phyloP scores from a whole-genome alignment of 371 early-diverging fungal species.

The Coemansia sp. region DNA sequence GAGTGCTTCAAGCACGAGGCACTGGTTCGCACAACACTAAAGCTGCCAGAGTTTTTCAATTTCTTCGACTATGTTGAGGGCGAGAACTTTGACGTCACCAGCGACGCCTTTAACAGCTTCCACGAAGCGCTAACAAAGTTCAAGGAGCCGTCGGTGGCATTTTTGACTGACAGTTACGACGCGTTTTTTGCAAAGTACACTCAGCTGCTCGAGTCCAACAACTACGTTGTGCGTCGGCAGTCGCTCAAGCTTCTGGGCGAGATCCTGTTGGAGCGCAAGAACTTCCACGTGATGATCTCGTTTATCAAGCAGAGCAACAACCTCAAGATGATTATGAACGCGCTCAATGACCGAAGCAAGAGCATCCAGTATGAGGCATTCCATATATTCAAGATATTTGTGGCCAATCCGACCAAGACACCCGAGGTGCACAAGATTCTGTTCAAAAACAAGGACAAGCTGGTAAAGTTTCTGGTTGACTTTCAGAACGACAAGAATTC shows the following conservation, averaged over 20 bases:
- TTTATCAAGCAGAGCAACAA: conserved; percentile 92
- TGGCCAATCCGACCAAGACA: conserved; percentile 96
- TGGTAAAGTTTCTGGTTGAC: conserved; percentile 79
- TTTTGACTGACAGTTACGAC: conserved; percentile 87
- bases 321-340: conserved; percentile 95
- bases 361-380: conserved; percentile 99
- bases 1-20: conserved; percentile 95
- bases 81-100: conserved; percentile 95
- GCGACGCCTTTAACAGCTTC: conserved; percentile 97
- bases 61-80: conserved; percentile 94
- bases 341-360: conserved; percentile 88
- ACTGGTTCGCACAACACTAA: conserved; percentile 80
- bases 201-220: conserved; percentile 78
- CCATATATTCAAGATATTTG: conserved; percentile 99
- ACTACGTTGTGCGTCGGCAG: conserved; percentile 97
- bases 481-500: conserved; percentile 96
- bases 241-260: conserved; percentile 97
- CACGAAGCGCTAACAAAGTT: conserved; percentile 96
- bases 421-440: conserved; percentile 89
- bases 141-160: conserved; percentile 86
- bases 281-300: conserved; percentile 92
- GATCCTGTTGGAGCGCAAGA: conserved; percentile 91
- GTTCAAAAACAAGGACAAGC: conserved; percentile 86
- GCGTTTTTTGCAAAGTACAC: conserved; percentile 89
- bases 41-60: conserved; percentile 82